Evolutionary conservation across 2,329 filamentous ascomycete species (phyloP).

Genomic region (Pyrenochaeta sp.): DNA sequence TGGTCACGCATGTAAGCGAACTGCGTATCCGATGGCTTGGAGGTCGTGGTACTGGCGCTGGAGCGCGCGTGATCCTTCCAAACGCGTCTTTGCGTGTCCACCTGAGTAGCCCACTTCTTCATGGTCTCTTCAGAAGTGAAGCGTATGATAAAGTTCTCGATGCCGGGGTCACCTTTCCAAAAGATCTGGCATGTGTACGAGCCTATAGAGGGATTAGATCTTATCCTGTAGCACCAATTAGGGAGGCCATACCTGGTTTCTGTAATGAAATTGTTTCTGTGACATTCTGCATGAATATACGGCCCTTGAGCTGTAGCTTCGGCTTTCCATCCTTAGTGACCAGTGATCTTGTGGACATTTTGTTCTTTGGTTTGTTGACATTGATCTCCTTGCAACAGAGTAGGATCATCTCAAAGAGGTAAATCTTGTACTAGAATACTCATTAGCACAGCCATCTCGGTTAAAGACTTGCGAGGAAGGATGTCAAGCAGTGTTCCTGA

Average conservation of each 20-base stretch:
- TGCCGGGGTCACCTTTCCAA: slow-evolving; percentile 96
- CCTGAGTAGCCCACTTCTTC: slow-evolving; percentile 86
- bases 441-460: slow-evolving; percentile 6
- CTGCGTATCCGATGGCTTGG: slow-evolving; percentile 69
- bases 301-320: slow-evolving; percentile 87
- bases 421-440: slow-evolving; percentile 85
- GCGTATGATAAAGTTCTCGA: slow-evolving; percentile 95
- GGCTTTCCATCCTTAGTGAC: slow-evolving; percentile 78
- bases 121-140: slow-evolving; percentile 91
- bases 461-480: not conserved
- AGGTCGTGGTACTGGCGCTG: slow-evolving; percentile 56
- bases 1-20: slow-evolving; percentile 82
- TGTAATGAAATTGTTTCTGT: slow-evolving; percentile 89
- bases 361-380: slow-evolving; percentile 79
- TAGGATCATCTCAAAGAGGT: slow-evolving; percentile 93
- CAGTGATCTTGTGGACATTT: slow-evolving; percentile 71
- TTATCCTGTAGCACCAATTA: not conserved
- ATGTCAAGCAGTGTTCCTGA: not conserved
- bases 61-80: slow-evolving; percentile 62
- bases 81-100: slow-evolving; percentile 75
- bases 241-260: slow-evolving; percentile 75
- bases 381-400: slow-evolving; percentile 97
- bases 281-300: slow-evolving; percentile 99
- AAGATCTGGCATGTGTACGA: slow-evolving; percentile 97
- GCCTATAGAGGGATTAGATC: slow-evolving; percentile 59